These are phyloP conservation scores for Colletotrichum shisoi DNA, from an alignment of 2,329 filamentous ascomycete species.

Conservation along the genomic window DNA sequence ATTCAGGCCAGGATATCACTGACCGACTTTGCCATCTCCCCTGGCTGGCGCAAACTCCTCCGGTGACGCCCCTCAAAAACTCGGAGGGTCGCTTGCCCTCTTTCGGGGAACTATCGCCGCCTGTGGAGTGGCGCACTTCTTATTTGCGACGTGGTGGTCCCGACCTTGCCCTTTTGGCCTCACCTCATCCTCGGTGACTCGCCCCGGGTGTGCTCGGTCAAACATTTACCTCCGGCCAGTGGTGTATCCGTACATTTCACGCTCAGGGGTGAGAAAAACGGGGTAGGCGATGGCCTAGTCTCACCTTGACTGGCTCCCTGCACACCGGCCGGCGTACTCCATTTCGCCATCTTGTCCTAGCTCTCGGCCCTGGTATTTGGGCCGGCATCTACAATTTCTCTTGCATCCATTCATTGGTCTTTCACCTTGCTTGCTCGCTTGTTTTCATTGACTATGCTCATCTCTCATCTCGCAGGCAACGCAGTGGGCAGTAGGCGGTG, in stretches of 20 bases:
- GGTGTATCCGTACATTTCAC: background rate
- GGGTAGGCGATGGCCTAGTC: conserved; percentile 31
- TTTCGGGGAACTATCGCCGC: background rate
- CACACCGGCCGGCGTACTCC: conserved; percentile 26
- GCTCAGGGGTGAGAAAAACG: conserved; percentile 10
- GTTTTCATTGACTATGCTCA: conserved; percentile 42
- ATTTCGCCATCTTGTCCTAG: conserved; percentile 15
- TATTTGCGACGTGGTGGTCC: background rate
- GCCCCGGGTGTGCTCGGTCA: conserved; percentile 30
- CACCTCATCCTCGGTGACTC: conserved; percentile 8
- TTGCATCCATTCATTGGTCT: conserved; percentile 34
- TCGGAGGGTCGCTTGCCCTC: conserved; percentile 13
- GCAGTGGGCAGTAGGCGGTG: conserved; percentile 27
- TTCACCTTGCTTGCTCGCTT: conserved; percentile 30
- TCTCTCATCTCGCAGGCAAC: conserved; percentile 44
- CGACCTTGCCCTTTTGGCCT: conserved; percentile 3
- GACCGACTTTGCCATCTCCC: conserved; percentile 6
- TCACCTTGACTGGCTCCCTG: conserved; percentile 29
- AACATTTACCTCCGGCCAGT: background rate
- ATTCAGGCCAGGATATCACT: conserved; percentile 10
- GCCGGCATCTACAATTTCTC: conserved; percentile 26
- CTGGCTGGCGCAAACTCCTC: background rate
- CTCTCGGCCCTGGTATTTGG: conserved; percentile 27
- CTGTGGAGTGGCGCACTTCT: background rate
- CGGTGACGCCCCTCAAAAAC: background rate